These are phyloP conservation scores for Solanum neorickii DNA, from an alignment of 257 asterid species.

Conservation along the genomic window DNA sequence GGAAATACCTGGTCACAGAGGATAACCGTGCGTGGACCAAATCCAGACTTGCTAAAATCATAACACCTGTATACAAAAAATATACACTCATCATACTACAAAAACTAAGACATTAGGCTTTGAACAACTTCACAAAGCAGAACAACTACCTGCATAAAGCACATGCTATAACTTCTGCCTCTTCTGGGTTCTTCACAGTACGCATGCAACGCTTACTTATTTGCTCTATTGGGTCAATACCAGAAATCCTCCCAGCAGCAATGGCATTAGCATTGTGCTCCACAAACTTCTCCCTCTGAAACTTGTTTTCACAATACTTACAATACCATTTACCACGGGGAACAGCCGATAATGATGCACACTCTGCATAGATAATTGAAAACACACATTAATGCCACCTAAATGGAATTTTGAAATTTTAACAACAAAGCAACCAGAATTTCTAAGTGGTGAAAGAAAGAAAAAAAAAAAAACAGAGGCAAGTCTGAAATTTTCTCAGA, in stretches of 20 bases:
- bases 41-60: constrained; percentile 91
- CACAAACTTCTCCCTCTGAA: constrained; percentile 71
- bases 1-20: constrained; percentile 86
- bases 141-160: constrained; percentile 78
- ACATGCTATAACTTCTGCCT: constrained; percentile 89
- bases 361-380: constrained; percentile 46
- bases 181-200: constrained; percentile 75
- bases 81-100: not conserved
- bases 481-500: not conserved
- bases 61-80: constrained; percentile 51
- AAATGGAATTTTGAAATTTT: not conserved
- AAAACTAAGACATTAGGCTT: not conserved
- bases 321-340: constrained; percentile 97
- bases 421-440: not conserved
- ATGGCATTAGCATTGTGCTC: constrained; percentile 73
- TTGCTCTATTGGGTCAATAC: constrained; percentile 65
- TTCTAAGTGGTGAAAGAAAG: not conserved
- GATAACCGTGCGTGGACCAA: constrained; percentile 98
- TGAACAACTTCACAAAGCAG: not conserved
- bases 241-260: constrained; percentile 80
- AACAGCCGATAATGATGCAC: constrained; percentile 65
- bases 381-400: not conserved
- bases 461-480: not conserved
- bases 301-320: constrained; percentile 85
- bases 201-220: constrained; percentile 81